Base-by-base conservation (phyloP, 2,329 filamentous ascomycete species). In the Aspergillus ochraceoroseus region DNA sequence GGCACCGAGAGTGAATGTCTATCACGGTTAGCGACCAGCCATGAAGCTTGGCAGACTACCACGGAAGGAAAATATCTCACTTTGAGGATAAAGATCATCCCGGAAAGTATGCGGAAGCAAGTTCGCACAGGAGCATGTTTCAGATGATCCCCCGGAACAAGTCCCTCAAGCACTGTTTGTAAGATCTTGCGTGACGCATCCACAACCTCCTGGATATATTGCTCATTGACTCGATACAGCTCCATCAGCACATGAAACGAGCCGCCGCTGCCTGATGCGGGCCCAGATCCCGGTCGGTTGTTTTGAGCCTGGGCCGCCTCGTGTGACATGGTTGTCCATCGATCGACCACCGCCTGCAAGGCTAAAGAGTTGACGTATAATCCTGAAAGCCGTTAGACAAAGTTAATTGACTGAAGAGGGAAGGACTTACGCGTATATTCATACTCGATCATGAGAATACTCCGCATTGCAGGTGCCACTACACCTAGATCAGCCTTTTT, bases 361-460 rank as follows among this genome's bases (percentile, higher is more conserved):
- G 89, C 89, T 2, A 98, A 73, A 1, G 89, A 95, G 63, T 96
- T 95, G 68, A 95, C 78, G 59, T 96, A 96, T 35, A 95, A 51
- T 9, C 68, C 68, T 65, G 44, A 11, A 19, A 11, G 8, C 4
- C 23, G 44, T 52, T 27, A 27, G 41, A 56, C 37, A 54, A 45
- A n/a, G 12, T 22, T 18, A 36, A 4, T n/a, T 9, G 5, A 11
- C 23, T 17, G 3, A 31, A 32, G 2, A 17, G 19, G n/a, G 1
- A 14, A 36, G 13, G 6, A 63, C 66, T 61, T 85, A 56, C 90
- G 80, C 17, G 90, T 87, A 60, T 95, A 95, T 58, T 96, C 87
- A 58, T 92, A 95, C 68, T 98, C 92, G 51, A 96, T 95, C 5
- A 80, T 83, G 19, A 98, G 72, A 43, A 96, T 89, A 59, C 88